Percentiles rank a stretch among this genome's conserved stretches.
Conservation (phyloP, 768 basidiomycete genomes). For the Cystobasidium ongulense region DNA sequence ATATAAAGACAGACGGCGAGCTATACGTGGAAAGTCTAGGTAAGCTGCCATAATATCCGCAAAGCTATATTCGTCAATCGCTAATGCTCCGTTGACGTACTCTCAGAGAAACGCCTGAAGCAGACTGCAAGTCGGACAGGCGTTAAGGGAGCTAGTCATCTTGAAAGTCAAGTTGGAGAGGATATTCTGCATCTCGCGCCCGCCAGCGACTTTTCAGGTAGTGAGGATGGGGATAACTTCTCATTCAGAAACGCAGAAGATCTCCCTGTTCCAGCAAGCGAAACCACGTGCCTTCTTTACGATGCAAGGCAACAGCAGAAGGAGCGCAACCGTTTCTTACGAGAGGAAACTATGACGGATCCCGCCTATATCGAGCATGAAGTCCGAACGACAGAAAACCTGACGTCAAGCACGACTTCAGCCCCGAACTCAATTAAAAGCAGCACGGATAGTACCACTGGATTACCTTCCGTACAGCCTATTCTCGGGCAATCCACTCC, state of each 20-base stretch:
- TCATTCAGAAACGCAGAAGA: background rate
- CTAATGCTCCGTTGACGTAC: no score
- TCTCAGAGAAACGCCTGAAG: background rate
- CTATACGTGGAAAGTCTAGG: background rate
- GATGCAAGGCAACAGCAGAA: constrained; percentile 9
- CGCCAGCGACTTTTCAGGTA: background rate
- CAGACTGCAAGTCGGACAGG: no score
- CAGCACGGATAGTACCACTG: background rate
- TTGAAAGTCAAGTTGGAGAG: background rate
- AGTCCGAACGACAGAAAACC: background rate
- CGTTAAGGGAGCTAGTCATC: background rate
- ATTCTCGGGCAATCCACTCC: background rate
- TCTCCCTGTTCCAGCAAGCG: background rate
- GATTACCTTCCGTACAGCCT: background rate
- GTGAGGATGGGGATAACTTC: background rate
- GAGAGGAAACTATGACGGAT: background rate
- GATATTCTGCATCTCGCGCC: background rate
- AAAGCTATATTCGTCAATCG: no score
- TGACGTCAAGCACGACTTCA: background rate
- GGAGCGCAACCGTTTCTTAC: background rate
- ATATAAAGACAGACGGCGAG: constrained; percentile 13
- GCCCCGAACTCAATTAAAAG: background rate
- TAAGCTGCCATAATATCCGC: background rate
- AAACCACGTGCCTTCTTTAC: constrained; percentile 23
- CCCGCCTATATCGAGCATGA: no score